Evolutionary conservation across 139 green algal species (phyloP), one percentile per base, ranked within the genome.

Genomic region (Chlorella sp.): DNA sequence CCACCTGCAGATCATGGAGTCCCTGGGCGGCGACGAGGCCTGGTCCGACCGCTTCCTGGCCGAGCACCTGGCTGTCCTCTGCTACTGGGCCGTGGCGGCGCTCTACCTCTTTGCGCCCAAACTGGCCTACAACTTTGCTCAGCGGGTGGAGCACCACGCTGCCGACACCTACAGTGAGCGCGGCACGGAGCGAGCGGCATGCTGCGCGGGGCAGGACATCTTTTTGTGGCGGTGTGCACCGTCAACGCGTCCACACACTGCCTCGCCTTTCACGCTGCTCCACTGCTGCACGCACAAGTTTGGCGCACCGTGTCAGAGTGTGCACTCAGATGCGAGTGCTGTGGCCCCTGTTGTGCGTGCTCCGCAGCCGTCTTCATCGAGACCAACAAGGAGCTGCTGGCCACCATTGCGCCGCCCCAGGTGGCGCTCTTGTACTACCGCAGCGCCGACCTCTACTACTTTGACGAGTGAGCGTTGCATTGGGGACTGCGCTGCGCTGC

Each of bases 371-470:
- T 35, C 5, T 69, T 70, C 33, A 5, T 76, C 3, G 71, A 76
- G 60, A 6, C 17, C 3, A 76, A 70, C 35, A 20, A 31, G n/a
- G 60, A 70, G 4, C 3, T 70, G 3, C 60, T 70, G 63, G n/a
- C 42, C 3, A 27, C 20, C 6, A 79, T 98, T 31, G 92, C 94
- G 1, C 83, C 94, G 0, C 91, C 94, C 1, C 72, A 84, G 31
- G 87, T 96, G 49, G 92, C 94, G 1, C 72, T 91, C 27, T 76
- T 95, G 61, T 98, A 98, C 86, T 98, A 98, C 88, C 78, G 83
- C 36, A 80, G 73, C 31, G 75, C 86, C 6, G 92, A 97, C 82
- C 75, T 95, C 34, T 97, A 96, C 85, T 60, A 77, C 24, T 75
- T 80, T 71, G 67, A 74, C 36, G 35, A 63, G 67, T 80, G 24